Base-by-base conservation (phyloP, 805 yeast species). In the Barnettozyma sp. region DNA sequence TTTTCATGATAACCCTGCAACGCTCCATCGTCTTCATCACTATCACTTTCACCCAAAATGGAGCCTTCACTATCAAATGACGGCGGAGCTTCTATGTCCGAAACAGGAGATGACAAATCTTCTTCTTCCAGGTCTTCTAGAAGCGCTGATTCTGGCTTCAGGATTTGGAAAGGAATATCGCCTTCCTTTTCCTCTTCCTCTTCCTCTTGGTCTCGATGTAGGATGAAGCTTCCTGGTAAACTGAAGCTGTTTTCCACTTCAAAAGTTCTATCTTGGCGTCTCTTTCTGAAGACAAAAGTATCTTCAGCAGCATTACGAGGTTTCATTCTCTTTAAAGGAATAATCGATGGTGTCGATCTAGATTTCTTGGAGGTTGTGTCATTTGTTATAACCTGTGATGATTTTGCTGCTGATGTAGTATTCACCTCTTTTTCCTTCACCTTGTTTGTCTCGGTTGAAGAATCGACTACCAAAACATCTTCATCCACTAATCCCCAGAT, bases 401-500 rank as follows among this genome's bases (percentile, higher is more conserved):
- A 14, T 29, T 25, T 40, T 42, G 40, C 36, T 33, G 23, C 28
- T 22, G 38, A 35, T 18, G 35, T 25, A 26, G 12, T 16, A 26
- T n/a, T 10, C 9, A 10, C 18, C 39, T 40, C 43, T 49, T 35
- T 49, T 46, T 38, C 46, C 38, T 24, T 46, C 23, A 50, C 30
- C 43, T 39, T 22, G 38, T 16, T 57, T 38, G 35, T 54, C 54
- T 27, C 8, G 3, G 19, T 18, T 27, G 30, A 18, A 16, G 67
- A 58, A 18, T 68, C 70, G 9, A 63, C 67, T 44, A 76, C 86
- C 27, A 73, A 66, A 25, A 70, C 72, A 11, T 65, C 78, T 26
- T 79, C 85, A 44, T 78, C 82, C 13, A 80, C 69, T 25, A 92
- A 60, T 6, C 97, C 97, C 96, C 97, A 92, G 6, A 83, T 74